Percentiles rank a stretch among this genome's conserved stretches.
phyloP scores from a whole-genome alignment of 2,329 filamentous ascomycete species.

The Ophiosphaerella herpotricha region DNA sequence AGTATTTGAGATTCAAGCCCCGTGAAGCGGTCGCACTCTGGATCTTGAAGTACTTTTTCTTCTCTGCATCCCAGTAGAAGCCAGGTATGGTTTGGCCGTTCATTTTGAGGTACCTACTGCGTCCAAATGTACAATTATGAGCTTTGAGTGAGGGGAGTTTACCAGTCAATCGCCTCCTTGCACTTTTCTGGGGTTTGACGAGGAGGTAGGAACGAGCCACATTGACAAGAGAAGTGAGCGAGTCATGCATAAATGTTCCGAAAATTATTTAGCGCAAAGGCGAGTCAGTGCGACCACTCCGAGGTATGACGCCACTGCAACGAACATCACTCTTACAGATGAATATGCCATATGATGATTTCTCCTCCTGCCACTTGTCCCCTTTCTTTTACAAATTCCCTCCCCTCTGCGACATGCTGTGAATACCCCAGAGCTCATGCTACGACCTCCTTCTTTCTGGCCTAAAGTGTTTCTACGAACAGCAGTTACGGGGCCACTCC shows the following conservation, averaged over 20 bases:
- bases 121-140: no score
- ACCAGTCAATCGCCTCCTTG: no score
- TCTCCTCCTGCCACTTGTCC: slow-evolving; percentile 14
- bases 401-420: no score
- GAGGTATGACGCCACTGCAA: slow-evolving; percentile 30
- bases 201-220: background rate
- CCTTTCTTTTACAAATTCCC: background rate
- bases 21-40: slow-evolving; percentile 41
- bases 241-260: slow-evolving; percentile 17
- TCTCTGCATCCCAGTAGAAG: slow-evolving; percentile 54
- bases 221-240: slow-evolving; percentile 2
- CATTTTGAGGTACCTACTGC: slow-evolving; percentile 27
- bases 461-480: slow-evolving; percentile 4
- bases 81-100: slow-evolving; percentile 52
- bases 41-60: slow-evolving; percentile 57
- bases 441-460: slow-evolving; percentile 13
- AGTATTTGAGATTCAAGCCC: slow-evolving; percentile 46
- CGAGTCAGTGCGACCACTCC: slow-evolving; percentile 6
- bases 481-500: slow-evolving; percentile 5
- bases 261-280: slow-evolving; percentile 5
- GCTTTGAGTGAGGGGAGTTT: no score
- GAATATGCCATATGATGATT: slow-evolving; percentile 15
- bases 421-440: background rate
- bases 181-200: no score
- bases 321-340: slow-evolving; percentile 26